phyloP scores from a whole-genome alignment of 352 stramenopile species.

The Phytophthora vignae region DNA sequence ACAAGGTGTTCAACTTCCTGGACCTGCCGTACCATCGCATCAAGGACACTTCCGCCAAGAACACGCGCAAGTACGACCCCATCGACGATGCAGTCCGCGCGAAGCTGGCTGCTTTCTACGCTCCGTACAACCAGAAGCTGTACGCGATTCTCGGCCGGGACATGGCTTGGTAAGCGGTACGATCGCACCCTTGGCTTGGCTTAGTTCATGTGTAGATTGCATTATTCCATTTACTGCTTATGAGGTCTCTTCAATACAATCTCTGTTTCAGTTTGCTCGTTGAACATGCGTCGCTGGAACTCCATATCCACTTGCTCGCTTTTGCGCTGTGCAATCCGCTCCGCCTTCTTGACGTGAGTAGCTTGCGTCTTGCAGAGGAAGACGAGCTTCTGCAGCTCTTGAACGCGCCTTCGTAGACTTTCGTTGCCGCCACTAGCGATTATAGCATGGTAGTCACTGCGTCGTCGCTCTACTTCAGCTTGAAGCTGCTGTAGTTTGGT shows the following conservation, averaged over 20 bases:
- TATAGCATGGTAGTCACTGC: conserved; percentile 52
- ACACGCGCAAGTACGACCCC: conserved; percentile 87
- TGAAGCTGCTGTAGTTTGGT: conserved; percentile 52
- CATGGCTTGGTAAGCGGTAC: conserved; percentile 59
- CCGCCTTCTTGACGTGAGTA: conserved; percentile 52
- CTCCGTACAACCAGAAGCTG: conserved; percentile 86
- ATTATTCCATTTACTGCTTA: conserved; percentile 23
- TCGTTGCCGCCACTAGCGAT: conserved; percentile 55
- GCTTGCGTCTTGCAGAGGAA: conserved; percentile 70
- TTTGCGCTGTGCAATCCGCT: conserved; percentile 45
- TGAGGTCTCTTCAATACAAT: conserved; percentile 61
- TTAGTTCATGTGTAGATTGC: conserved; percentile 16
- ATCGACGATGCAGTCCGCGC: conserved; percentile 58
- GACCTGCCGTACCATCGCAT: conserved; percentile 86
- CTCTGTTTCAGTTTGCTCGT: conserved; percentile 71
- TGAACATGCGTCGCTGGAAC: conserved; percentile 52
- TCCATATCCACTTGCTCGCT: conserved; percentile 39
- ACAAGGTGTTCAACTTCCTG: conserved; percentile 87
- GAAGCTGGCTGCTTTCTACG: conserved; percentile 81
- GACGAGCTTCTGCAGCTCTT: conserved; percentile 75
- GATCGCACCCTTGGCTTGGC: background rate
- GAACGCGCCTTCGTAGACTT: conserved; percentile 53
- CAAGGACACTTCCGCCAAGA: conserved; percentile 85
- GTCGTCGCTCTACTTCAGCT: conserved; percentile 33
- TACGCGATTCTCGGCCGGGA: conserved; percentile 68